A percentile compares a stretch with the other conserved stretches of the same genome.
Evolutionary conservation across 345 rosid species (phyloP).

Genomic region (Eucalyptus marginata): DNA sequence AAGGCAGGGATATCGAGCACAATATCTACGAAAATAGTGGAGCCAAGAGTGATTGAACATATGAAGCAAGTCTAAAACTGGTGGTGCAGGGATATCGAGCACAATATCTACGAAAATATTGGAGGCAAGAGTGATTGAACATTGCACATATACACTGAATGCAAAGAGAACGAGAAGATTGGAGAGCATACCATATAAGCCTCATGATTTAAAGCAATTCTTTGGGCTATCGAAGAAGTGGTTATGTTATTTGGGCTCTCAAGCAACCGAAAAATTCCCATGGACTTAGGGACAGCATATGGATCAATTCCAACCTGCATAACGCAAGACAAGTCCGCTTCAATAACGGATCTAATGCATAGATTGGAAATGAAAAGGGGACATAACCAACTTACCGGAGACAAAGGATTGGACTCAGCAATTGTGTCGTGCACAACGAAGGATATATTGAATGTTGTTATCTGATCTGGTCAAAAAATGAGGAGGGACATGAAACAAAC

Average conservation of each 20-base stretch:
- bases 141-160: neutral
- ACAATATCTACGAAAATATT: neutral
- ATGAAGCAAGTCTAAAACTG: too few relatives aligned
- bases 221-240: constrained; percentile 61
- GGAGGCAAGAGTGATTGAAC: neutral
- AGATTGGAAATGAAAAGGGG: neutral
- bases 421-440: constrained; percentile 80
- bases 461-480: constrained; percentile 18
- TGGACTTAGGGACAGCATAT: constrained; percentile 59
- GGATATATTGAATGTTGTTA: constrained; percentile 71
- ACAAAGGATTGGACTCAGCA: constrained; percentile 40
- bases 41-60: neutral
- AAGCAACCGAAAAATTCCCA: constrained; percentile 60
- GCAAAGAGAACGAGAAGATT: neutral
- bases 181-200: constrained; percentile 48
- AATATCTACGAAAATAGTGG: neutral
- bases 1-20: neutral
- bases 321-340: neutral
- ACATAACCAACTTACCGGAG: constrained; percentile 14
- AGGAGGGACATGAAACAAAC: neutral
- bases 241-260: constrained; percentile 71
- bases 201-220: constrained; percentile 79
- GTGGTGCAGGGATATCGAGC: neutral
- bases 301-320: constrained; percentile 61
- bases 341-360: neutral